A percentile compares a stretch with the other conserved stretches of the same genome.
These are phyloP conservation scores for Fennellomyces sp. DNA, from an alignment of 371 early-diverging fungal genomes.

Conservation along the genomic window DNA sequence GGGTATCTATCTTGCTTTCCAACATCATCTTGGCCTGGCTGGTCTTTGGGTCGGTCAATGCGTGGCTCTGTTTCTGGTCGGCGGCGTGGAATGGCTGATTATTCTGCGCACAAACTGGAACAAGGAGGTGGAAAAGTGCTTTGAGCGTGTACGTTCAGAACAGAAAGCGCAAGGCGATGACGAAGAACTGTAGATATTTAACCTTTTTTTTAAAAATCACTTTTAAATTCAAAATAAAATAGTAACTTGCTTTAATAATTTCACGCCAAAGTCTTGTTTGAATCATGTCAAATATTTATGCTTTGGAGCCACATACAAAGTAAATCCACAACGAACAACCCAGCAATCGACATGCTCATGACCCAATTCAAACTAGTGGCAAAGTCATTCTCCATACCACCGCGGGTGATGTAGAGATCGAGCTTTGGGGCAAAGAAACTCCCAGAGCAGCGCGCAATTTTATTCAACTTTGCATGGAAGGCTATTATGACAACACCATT, in stretches of 20 bases:
- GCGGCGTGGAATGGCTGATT: slow-evolving; percentile 8
- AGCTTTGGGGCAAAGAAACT: slow-evolving; percentile 92
- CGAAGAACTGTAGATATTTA: background rate
- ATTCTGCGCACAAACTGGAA: slow-evolving; percentile 8
- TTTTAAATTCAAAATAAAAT: background rate
- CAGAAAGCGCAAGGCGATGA: background rate
- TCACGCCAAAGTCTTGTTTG: background rate
- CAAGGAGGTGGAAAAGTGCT: slow-evolving; percentile 2
- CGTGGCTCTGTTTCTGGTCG: slow-evolving; percentile 34
- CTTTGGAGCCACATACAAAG: slow-evolving; percentile 76
- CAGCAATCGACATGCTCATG: background rate
- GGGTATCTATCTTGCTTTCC: slow-evolving; percentile 57
- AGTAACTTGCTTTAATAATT: no score
- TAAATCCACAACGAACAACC: slow-evolving; percentile 19
- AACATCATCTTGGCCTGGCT: slow-evolving; percentile 43
- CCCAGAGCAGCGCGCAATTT: slow-evolving; percentile 93
- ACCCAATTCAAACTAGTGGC: slow-evolving; percentile 53
- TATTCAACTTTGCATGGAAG: slow-evolving; percentile 86
- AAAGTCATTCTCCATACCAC: slow-evolving; percentile 91
- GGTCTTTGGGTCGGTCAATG: slow-evolving; percentile 70
- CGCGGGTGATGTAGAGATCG: slow-evolving; percentile 88
- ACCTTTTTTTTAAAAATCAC: background rate
- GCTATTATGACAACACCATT: slow-evolving; percentile 81
- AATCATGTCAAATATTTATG: slow-evolving; percentile 75
- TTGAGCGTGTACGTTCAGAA: slow-evolving; percentile 8